Evolutionary conservation across 306 rosid species (phyloP).

Genomic region (Vicia faba): DNA sequence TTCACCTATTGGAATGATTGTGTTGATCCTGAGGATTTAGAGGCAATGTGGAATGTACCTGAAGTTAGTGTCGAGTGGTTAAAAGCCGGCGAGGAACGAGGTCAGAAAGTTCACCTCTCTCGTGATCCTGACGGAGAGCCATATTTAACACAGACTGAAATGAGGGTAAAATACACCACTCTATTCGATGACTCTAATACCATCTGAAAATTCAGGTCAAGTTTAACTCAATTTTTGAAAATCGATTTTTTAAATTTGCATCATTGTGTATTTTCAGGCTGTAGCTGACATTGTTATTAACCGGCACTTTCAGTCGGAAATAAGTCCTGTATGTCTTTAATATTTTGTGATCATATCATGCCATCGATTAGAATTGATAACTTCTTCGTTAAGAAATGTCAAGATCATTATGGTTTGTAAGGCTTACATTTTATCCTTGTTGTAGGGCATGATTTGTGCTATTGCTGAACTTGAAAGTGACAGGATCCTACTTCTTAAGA

Average conservation of each 20-base stretch:
- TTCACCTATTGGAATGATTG: constrained; percentile 84
- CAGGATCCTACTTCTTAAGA: constrained; percentile 66
- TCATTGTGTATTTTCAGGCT: constrained; percentile 63
- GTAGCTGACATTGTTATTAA: constrained; percentile 62
- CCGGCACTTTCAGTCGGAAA: constrained; percentile 56
- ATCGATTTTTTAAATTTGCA: not conserved
- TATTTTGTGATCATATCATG: not conserved
- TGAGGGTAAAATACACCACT: constrained; percentile 62
- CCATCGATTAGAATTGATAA: not conserved
- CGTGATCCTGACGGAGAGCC: constrained; percentile 96
- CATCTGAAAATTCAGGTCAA: no score
- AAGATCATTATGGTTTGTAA: not conserved
- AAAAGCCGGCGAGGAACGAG: constrained; percentile 75
- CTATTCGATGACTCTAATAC: constrained; percentile 1
- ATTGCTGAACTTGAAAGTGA: constrained; percentile 88
- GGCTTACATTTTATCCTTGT: constrained; percentile 22
- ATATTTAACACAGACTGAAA: constrained; percentile 85
- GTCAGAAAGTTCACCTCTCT: constrained; percentile 72
- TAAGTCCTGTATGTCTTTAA: constrained; percentile 66
- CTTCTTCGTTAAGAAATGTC: constrained; percentile 6
- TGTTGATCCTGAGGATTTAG: constrained; percentile 62
- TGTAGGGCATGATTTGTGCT: constrained; percentile 80
- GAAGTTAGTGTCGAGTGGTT: constrained; percentile 77
- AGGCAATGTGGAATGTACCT: constrained; percentile 77
- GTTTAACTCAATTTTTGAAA: no score